Conservation (phyloP, 306 rosid species). For the Vicia villosa region DNA sequence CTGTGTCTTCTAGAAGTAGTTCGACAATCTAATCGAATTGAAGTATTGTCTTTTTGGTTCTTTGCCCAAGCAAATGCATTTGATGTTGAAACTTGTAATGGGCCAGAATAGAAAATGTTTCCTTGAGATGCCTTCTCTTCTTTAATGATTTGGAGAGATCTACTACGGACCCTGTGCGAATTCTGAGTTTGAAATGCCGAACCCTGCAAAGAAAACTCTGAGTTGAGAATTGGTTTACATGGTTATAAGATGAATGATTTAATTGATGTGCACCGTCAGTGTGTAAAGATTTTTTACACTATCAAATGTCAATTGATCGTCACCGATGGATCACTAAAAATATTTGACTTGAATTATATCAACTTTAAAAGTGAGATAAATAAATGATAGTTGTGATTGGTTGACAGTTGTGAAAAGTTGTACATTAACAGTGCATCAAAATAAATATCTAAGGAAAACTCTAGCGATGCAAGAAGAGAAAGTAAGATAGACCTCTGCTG, state of each 20-base stretch:
- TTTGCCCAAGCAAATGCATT: constrained; percentile 97
- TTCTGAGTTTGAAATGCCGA: constrained; percentile 49
- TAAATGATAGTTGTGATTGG: too few relatives aligned
- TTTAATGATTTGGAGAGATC: constrained; percentile 46
- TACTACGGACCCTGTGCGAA: constrained; percentile 45
- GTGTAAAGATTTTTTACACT: too few relatives aligned
- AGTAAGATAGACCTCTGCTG: constrained; percentile 66
- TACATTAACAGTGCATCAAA: too few relatives aligned
- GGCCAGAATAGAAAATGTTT: constrained; percentile 88
- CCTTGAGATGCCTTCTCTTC: constrained; percentile 81
- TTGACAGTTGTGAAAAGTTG: too few relatives aligned
- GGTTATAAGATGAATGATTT: background rate
- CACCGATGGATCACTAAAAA: too few relatives aligned
- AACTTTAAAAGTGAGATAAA: too few relatives aligned
- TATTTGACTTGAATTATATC: too few relatives aligned
- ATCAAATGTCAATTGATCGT: too few relatives aligned
- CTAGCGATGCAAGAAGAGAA: constrained; percentile 19
- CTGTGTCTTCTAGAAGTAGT: constrained; percentile 74
- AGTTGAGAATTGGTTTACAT: constrained; percentile 25
- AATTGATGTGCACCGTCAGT: too few relatives aligned
- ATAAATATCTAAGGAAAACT: background rate
- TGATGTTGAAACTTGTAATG: constrained; percentile 82
- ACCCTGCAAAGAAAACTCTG: constrained; percentile 54
- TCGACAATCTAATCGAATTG: constrained; percentile 67
- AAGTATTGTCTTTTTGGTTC: constrained; percentile 65